Evolutionary conservation across 129 eudicot genomes (phyloP).

Genomic region (Scalesia atractyloides): DNA sequence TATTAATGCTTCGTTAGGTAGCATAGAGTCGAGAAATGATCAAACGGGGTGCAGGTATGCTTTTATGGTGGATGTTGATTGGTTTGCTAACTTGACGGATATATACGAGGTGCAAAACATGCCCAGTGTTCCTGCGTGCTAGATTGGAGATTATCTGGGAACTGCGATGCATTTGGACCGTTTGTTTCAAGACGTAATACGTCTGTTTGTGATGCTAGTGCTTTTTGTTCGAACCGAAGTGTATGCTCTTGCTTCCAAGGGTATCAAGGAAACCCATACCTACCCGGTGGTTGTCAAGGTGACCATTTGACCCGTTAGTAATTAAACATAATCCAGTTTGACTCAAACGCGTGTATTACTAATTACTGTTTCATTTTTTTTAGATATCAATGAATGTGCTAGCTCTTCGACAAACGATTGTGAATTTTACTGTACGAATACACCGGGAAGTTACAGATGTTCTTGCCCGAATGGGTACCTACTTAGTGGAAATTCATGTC

Average conservation of each 20-base stretch:
- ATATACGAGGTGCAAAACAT: too few relatives aligned
- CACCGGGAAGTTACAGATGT: slow-evolving; percentile 20
- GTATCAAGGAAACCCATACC: slow-evolving; percentile 36
- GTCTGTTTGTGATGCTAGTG: slow-evolving; percentile 3
- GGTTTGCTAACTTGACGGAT: too few relatives aligned
- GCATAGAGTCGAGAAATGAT: slow-evolving; percentile 23
- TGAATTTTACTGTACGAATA: background rate
- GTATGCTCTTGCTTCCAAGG: slow-evolving; percentile 27
- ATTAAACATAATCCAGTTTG: too few relatives aligned
- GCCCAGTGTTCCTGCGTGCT: background rate
- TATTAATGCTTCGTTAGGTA: slow-evolving; percentile 26
- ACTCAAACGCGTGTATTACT: background rate
- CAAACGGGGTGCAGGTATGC: slow-evolving; percentile 27
- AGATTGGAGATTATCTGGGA: slow-evolving; percentile 18
- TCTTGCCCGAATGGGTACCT: slow-evolving; percentile 8
- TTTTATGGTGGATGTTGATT: slow-evolving; percentile 30
- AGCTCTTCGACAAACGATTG: slow-evolving; percentile 16
- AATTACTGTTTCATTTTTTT: background rate
- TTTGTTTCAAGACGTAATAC: slow-evolving; percentile 4
- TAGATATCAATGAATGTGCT: slow-evolving; percentile 23
- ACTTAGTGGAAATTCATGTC: background rate
- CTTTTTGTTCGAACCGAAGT: slow-evolving; percentile 19
- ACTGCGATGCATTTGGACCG: slow-evolving; percentile 13
- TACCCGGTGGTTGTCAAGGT: slow-evolving; percentile 33
- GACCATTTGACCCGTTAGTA: too few relatives aligned